Evolutionary conservation across 1,284 basidiomycete species (phyloP).

Genomic region (Vanrija humicola): DNA sequence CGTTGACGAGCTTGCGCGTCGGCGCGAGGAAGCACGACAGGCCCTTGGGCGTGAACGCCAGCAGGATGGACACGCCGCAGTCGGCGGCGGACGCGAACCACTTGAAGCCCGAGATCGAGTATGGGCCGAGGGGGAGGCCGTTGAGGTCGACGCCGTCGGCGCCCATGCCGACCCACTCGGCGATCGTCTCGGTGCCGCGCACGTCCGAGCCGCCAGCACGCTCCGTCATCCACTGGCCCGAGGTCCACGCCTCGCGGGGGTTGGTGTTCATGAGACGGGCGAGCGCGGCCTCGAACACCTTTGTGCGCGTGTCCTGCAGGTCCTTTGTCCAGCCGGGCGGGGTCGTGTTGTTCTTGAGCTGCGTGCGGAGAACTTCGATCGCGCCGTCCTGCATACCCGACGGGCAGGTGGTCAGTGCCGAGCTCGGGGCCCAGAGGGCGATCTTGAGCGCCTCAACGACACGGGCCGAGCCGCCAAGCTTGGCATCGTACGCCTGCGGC

Average conservation of each 20-base stretch:
- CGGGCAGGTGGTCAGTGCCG: constrained; percentile 7
- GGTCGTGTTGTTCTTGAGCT: background rate
- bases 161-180: constrained; percentile 31
- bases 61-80: constrained; percentile 15
- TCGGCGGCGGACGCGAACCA: constrained; percentile 83
- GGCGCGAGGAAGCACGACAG: constrained; percentile 60
- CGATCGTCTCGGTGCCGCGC: constrained; percentile 67
- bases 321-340: background rate
- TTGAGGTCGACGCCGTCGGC: constrained; percentile 9
- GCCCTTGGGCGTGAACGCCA: constrained; percentile 39
- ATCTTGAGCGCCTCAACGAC: constrained; percentile 8
- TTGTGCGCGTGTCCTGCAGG: constrained; percentile 2
- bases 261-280: constrained; percentile 42
- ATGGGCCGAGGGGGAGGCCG: constrained; percentile 16
- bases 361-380: constrained; percentile 1
- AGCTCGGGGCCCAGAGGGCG: constrained; percentile 5
- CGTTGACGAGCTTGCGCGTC: constrained; percentile 53
- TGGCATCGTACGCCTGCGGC: constrained; percentile 6
- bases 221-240: constrained; percentile 84
- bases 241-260: constrained; percentile 60
- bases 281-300: constrained; percentile 12
- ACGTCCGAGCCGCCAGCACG: constrained; percentile 73
- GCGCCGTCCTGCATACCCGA: constrained; percentile 18
- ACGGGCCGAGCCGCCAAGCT: constrained; percentile 3
- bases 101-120: constrained; percentile 64